These are phyloP conservation scores for Talaromyces albobiverticillius DNA, from an alignment of 2,329 filamentous ascomycete species.

Conservation along the genomic window DNA sequence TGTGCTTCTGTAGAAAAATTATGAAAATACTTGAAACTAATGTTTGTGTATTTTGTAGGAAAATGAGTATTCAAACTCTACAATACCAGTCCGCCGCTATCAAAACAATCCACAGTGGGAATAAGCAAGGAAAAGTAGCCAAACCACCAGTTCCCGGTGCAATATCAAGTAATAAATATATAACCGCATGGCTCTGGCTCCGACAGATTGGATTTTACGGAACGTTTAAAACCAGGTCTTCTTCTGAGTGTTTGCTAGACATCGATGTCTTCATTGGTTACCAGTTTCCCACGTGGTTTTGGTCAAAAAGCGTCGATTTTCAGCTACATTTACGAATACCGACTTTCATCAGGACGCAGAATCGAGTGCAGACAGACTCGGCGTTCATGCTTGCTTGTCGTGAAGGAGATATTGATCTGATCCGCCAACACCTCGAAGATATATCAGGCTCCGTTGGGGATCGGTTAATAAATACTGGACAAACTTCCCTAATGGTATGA, in stretches of 20 bases:
- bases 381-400: neutral
- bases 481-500: neutral
- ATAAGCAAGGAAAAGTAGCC: neutral
- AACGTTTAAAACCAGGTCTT: neutral
- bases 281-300: conserved; percentile 5
- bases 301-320: conserved; percentile 2
- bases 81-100: neutral
- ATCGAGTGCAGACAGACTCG: neutral
- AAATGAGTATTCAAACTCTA: neutral
- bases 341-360: conserved; percentile 2
- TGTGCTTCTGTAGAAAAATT: neutral
- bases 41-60: neutral
- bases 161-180: neutral
- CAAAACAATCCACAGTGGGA: neutral
- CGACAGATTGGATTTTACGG: neutral
- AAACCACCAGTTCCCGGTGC: neutral
- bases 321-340: neutral
- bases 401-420: neutral
- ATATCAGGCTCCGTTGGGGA: neutral
- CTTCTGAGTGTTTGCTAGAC: neutral
- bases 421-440: neutral
- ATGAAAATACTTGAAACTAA: neutral
- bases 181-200: neutral
- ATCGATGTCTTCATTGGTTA: neutral
- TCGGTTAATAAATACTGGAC: neutral